A percentile compares a stretch with the other conserved stretches of the same genome.
These are phyloP conservation scores for Paulownia fortunei DNA, from an alignment of 257 asterid genomes.

Conservation along the genomic window DNA sequence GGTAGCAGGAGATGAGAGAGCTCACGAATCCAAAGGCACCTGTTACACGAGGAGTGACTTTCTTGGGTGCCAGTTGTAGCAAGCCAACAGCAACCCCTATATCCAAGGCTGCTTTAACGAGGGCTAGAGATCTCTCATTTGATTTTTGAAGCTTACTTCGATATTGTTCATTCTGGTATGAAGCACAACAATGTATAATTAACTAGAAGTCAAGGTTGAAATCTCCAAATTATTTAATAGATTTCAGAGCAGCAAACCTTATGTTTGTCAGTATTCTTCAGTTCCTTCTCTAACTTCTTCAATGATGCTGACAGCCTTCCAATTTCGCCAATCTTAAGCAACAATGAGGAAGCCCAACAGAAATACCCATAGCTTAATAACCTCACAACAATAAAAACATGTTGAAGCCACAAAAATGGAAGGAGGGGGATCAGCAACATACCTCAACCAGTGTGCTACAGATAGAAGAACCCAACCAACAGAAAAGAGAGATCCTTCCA, in stretches of 20 bases:
- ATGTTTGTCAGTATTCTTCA: slow-evolving; percentile 60
- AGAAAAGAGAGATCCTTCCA: slow-evolving; percentile 90
- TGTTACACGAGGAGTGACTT: slow-evolving; percentile 91
- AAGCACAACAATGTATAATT: slow-evolving; percentile 22
- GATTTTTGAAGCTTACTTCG: slow-evolving; percentile 64
- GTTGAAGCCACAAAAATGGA: not conserved
- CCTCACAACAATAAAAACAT: not conserved
- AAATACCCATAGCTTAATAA: not conserved
- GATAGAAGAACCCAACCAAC: slow-evolving; percentile 89
- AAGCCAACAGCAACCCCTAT: slow-evolving; percentile 90
- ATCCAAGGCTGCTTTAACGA: slow-evolving; percentile 78
- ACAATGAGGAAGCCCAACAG: not conserved
- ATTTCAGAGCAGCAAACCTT: slow-evolving; percentile 57
- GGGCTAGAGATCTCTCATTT: slow-evolving; percentile 81
- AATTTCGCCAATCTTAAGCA: slow-evolving; percentile 76
- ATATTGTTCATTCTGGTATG: slow-evolving; percentile 71
- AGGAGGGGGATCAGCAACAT: slow-evolving; percentile 20
- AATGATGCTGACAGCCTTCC: slow-evolving; percentile 86
- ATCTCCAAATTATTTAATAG: slow-evolving; percentile 11
- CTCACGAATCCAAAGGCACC: slow-evolving; percentile 84
- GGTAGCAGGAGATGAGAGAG: slow-evolving; percentile 96
- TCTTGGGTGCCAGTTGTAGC: slow-evolving; percentile 93
- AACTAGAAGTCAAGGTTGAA: slow-evolving; percentile 14
- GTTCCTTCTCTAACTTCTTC: slow-evolving; percentile 83
- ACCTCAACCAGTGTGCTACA: slow-evolving; percentile 93